Conservation (phyloP, 495 filamentous ascomycete genomes). For the Symbiotaphrina buchneri region DNA sequence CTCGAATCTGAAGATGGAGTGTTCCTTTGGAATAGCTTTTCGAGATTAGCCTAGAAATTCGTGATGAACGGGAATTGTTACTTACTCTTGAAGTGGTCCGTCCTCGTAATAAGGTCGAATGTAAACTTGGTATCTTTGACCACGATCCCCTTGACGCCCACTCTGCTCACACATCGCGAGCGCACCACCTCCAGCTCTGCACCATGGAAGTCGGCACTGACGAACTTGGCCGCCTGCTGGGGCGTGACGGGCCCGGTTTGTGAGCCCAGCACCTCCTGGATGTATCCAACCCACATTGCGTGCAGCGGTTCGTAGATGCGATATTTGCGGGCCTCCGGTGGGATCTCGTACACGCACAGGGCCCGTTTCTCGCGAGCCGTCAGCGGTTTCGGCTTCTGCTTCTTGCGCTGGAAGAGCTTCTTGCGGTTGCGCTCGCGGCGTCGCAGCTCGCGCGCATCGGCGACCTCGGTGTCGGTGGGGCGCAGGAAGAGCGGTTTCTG, state of each 20-base stretch:
- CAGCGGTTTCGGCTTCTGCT: constrained; percentile 47
- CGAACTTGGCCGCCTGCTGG: constrained; percentile 36
- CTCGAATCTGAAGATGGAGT: constrained; percentile 61
- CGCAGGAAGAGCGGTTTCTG: constrained; percentile 63
- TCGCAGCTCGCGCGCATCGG: constrained; percentile 40
- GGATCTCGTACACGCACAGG: constrained; percentile 50
- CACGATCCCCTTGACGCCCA: constrained; percentile 70
- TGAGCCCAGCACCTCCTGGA: constrained; percentile 35
- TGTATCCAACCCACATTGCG: constrained; percentile 62
- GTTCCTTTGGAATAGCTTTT: constrained; percentile 63
- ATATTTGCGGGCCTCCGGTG: constrained; percentile 43
- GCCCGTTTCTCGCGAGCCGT: constrained; percentile 60
- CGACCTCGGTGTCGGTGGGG: constrained; percentile 38
- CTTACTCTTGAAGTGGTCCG: constrained; percentile 37
- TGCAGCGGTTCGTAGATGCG: constrained; percentile 55
- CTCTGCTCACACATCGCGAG: constrained; percentile 54
- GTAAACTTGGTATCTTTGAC: constrained; percentile 69
- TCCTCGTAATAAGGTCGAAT: constrained; percentile 59
- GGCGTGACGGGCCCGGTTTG: constrained; percentile 22
- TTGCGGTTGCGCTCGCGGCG: constrained; percentile 25
- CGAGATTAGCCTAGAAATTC: no score
- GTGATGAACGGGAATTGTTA: background rate
- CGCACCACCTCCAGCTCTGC: constrained; percentile 67
- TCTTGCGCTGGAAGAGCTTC: constrained; percentile 18
- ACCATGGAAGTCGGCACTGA: constrained; percentile 76